Percentiles rank a stretch among this genome's conserved stretches.
phyloP scores from a whole-genome alignment of 1,284 basidiomycete genomes.

The Microstroma glucosiphilum region DNA sequence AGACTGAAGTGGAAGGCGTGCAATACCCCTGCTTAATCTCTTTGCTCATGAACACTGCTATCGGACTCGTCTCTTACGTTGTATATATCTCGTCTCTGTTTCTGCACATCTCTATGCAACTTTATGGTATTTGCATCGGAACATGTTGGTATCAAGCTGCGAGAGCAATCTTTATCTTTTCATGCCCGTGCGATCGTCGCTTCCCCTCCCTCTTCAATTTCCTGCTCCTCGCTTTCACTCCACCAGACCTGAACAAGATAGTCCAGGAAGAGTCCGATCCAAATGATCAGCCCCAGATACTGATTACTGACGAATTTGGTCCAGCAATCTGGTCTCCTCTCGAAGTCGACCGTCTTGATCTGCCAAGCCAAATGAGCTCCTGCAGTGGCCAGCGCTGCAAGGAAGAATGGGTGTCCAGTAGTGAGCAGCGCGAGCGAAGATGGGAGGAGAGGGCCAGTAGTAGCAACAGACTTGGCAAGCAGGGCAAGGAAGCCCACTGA shows the following conservation, averaged over 20 bases:
- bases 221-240: conserved; percentile 1
- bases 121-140: conserved; percentile 15
- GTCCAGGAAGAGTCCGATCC: conserved; percentile 74
- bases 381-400: conserved; percentile 65
- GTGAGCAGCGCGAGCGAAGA: conserved; percentile 12
- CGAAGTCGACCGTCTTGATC: conserved; percentile 64
- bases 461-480: not conserved
- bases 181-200: too few relatives aligned
- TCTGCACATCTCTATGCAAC: too few relatives aligned
- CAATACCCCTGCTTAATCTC: too few relatives aligned
- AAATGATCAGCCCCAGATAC: conserved; percentile 80
- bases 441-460: not conserved
- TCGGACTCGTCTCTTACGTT: too few relatives aligned
- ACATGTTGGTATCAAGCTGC: conserved; percentile 25
- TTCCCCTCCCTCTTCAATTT: too few relatives aligned
- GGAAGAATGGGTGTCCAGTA: conserved; percentile 71
- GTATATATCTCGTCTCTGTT: too few relatives aligned
- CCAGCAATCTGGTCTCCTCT: conserved; percentile 81
- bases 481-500: conserved; percentile 59
- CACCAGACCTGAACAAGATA: conserved; percentile 53
- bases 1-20: too few relatives aligned
- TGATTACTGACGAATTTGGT: conserved; percentile 81
- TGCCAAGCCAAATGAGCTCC: conserved; percentile 75
- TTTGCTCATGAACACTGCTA: too few relatives aligned
- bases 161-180: not conserved